Evolutionary conservation across 2,329 filamentous ascomycete genomes (phyloP), one percentile per base, ranked within the genome.

Genomic region (Metarhizium rileyi): DNA sequence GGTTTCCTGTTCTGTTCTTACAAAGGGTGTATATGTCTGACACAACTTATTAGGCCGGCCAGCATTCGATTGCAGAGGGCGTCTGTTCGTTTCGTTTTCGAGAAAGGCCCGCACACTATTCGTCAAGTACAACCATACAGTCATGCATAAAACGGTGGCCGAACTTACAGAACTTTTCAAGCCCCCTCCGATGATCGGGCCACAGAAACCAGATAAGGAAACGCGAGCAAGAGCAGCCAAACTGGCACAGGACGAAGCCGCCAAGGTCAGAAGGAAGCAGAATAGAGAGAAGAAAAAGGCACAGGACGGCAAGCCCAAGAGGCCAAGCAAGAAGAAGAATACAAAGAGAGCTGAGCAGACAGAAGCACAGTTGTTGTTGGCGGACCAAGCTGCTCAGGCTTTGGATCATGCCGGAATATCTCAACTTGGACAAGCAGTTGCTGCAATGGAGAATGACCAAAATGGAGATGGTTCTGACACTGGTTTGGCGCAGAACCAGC

Each of bases 41-140:
- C 4, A 4, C 18, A 23, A 2, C 25, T 30, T 28, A 38, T 18
- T 53, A 78, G 75, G 64, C 26, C 75, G 78, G 14, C 78, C 78
- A 47, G 78, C 78, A 0, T 82, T 80, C 54, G 77, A 82, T 56
- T 82, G 78, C 52, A 70, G 74, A 35, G 78, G 78, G 18, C 66
- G 67, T 0, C 60, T 81, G 18, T 68, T 63, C 2, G 68, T 82
- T 41, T 60, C 68, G 1, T 81, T 82, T 53, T 68, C 70, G 6
- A 72, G 70, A 49, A 67, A 66, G 23, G 69, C 64, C 27, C 71
- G 72, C 28, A 63, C 66, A 8, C 72, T 81, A 36, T 67, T 70
- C 10, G 65, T 81, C 48, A 75, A 74, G 50, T 80, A 81, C 56
- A 70, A 75, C 28, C 78, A 82, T 55, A 77, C 73, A 0, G 74